Conservation (phyloP, 768 basidiomycete genomes). For the Tricholoma hemisulphureum region DNA sequence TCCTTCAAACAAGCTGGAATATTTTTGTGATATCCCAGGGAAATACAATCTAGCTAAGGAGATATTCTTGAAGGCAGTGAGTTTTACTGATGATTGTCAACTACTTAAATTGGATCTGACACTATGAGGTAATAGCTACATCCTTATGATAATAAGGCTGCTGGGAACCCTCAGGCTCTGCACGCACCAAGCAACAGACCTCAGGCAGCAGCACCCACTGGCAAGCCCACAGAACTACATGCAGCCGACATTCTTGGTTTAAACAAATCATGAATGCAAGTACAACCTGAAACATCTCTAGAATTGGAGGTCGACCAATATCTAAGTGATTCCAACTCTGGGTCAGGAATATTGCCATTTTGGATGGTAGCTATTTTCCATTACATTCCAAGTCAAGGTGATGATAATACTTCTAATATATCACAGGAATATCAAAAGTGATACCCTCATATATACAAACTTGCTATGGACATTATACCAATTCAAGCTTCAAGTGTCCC, state of each 20-base stretch:
- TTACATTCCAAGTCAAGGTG: background rate
- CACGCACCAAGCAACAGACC: background rate
- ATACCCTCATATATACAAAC: background rate
- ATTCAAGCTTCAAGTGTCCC: slow-evolving; percentile 10
- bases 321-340: background rate
- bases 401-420: background rate
- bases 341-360: background rate
- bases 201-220: background rate
- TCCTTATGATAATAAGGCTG: background rate
- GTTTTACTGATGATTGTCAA: background rate
- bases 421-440: background rate
- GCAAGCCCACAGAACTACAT: background rate
- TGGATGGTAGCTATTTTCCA: background rate
- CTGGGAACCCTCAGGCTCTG: background rate
- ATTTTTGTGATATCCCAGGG: background rate
- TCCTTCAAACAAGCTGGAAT: slow-evolving; percentile 10
- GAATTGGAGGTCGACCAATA: slow-evolving; percentile 1
- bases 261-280: background rate
- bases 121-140: background rate
- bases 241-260: slow-evolving; percentile 1
- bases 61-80: background rate
- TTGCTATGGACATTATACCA: slow-evolving; percentile 8
- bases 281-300: background rate
- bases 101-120: background rate
- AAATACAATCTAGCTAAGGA: background rate